Conservation (phyloP, 345 rosid genomes). For the Diplotaxis tenuifolia region DNA sequence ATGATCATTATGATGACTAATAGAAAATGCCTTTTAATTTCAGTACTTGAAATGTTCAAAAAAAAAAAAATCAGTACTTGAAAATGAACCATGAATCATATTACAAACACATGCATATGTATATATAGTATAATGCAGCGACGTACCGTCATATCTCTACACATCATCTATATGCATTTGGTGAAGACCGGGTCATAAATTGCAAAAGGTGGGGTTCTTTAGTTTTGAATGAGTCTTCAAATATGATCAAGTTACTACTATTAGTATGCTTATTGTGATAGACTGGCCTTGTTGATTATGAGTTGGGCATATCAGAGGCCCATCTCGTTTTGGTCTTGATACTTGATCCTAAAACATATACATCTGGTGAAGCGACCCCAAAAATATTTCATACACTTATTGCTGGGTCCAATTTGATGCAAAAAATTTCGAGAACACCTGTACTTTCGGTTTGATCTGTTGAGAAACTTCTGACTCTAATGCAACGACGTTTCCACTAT, state of each 20-base stretch:
- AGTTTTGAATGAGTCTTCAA: slow-evolving; percentile 19
- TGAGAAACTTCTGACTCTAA: neutral
- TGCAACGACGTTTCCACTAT: neutral
- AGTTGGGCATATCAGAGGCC: neutral
- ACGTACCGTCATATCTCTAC: slow-evolving; percentile 14
- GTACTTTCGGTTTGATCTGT: neutral
- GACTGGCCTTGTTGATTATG: neutral
- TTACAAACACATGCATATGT: slow-evolving; percentile 14
- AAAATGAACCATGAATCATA: neutral
- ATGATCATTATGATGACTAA: slow-evolving; percentile 6
- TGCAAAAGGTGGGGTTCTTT: slow-evolving; percentile 22
- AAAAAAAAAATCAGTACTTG: no score
- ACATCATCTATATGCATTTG: slow-evolving; percentile 28
- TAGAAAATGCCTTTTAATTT: neutral
- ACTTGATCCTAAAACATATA: neutral
- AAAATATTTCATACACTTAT: neutral
- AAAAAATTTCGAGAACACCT: neutral
- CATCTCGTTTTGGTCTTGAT: neutral
- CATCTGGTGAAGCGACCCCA: neutral
- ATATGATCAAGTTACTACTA: neutral
- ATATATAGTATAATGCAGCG: neutral
- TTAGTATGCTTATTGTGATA: neutral
- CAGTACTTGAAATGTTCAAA: neutral
- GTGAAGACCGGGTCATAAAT: slow-evolving; percentile 26
- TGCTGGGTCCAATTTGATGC: neutral